Conservation (phyloP, 306 rosid species). For the Castanea crenata region DNA sequence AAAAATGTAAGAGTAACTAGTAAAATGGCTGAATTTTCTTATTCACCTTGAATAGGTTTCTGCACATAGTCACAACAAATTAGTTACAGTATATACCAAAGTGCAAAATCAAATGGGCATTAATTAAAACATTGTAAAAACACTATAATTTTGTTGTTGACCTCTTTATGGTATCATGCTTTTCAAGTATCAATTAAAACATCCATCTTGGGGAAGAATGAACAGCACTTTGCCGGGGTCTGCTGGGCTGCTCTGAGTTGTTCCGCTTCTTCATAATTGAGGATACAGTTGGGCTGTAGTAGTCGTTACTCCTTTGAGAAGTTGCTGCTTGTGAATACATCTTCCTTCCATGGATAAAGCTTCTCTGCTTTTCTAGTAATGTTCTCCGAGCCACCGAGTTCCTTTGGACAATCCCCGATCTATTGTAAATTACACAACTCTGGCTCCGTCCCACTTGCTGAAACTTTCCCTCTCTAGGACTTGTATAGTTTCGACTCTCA, state of each 20-base stretch:
- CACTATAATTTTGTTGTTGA: constrained; percentile 39
- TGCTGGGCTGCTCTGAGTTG: constrained; percentile 54
- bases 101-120: constrained; percentile 28
- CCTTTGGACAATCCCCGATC: constrained; percentile 68
- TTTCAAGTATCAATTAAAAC: constrained; percentile 44
- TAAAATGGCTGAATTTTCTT: constrained; percentile 41
- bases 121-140: constrained; percentile 20
- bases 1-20: neutral
- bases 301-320: constrained; percentile 92
- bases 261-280: constrained; percentile 88
- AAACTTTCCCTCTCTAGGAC: constrained; percentile 70
- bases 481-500: constrained; percentile 78
- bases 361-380: constrained; percentile 69
- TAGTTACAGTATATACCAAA: constrained; percentile 37
- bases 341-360: constrained; percentile 77
- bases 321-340: constrained; percentile 87
- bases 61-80: constrained; percentile 39
- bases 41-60: constrained; percentile 47
- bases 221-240: constrained; percentile 67
- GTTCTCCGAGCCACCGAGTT: constrained; percentile 60
- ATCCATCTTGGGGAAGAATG: constrained; percentile 97
- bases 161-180: constrained; percentile 26
- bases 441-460: constrained; percentile 93
- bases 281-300: constrained; percentile 86
- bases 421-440: constrained; percentile 83